phyloP scores from a whole-genome alignment of 2,329 filamentous ascomycete genomes.

The Neofusicoccum ribis region DNA sequence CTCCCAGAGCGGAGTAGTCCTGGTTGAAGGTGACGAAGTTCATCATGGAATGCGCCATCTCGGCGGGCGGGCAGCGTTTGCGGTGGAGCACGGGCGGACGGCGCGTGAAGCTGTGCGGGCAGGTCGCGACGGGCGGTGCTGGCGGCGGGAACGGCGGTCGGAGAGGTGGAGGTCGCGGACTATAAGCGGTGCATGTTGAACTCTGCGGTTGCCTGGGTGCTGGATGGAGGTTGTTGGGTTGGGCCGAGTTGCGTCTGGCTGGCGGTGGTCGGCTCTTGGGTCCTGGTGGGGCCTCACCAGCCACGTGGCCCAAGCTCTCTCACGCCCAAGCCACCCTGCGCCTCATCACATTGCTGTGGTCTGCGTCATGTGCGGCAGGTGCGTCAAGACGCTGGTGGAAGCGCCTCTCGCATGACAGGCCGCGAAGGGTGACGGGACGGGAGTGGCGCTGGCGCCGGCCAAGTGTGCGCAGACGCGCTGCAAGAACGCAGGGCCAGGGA shows the following conservation, averaged over 20 bases:
- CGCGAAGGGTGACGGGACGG: too few species aligned
- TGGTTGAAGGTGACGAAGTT: conserved; percentile 99
- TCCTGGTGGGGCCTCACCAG: conserved; percentile 4
- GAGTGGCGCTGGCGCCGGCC: too few species aligned
- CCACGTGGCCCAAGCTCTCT: not conserved
- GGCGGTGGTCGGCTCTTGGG: not conserved
- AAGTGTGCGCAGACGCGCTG: too few species aligned
- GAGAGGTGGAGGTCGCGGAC: not conserved
- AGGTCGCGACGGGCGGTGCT: not conserved
- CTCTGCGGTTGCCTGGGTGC: not conserved
- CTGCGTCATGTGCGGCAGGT: too few species aligned
- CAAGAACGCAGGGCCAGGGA: too few species aligned
- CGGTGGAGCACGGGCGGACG: not conserved
- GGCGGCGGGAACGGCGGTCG: not conserved
- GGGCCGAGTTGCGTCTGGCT: not conserved
- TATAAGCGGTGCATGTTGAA: conserved; percentile 12
- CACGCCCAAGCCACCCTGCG: not conserved
- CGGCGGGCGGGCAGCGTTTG: conserved; percentile 38
- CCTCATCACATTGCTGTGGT: not conserved
- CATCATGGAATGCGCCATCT: conserved; percentile 63
- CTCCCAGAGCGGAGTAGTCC: conserved; percentile 94
- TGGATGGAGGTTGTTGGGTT: not conserved
- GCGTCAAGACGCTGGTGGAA: too few species aligned
- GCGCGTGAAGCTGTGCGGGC: not conserved
- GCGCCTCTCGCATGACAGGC: too few species aligned